phyloP scores from a whole-genome alignment of 805 yeast genomes.

The Myxozyma nipponensis region DNA sequence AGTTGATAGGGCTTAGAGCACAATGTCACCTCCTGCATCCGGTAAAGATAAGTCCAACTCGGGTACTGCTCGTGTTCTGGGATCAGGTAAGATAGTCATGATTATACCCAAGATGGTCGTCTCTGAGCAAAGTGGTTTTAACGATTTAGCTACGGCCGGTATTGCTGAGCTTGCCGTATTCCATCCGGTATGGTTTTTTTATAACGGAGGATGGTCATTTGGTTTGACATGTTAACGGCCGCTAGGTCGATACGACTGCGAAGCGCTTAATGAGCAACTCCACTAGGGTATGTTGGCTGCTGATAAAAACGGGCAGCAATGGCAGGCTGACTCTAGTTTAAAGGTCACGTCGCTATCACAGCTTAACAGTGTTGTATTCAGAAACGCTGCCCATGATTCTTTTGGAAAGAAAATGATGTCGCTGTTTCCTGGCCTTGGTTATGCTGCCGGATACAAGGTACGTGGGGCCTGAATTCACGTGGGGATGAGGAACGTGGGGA shows the following conservation, averaged over 20 bases:
- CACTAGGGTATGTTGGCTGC: too few relatives aligned
- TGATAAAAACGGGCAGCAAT: too few relatives aligned
- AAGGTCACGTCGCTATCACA: too few relatives aligned
- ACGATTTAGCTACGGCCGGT: conserved; percentile 62
- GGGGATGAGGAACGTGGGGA: too few relatives aligned
- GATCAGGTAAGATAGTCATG: conserved; percentile 51
- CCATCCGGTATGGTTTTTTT: conserved; percentile 65
- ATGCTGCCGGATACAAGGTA: conserved; percentile 89
- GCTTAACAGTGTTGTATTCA: too few relatives aligned
- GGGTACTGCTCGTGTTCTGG: conserved; percentile 83
- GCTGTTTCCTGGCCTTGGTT: conserved; percentile 95
- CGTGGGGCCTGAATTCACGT: conserved; percentile 11
- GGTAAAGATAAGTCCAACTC: conserved; percentile 76
- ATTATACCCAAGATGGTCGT: neutral
- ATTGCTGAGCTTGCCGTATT: conserved; percentile 93
- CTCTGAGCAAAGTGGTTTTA: neutral
- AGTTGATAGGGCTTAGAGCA: too few relatives aligned
- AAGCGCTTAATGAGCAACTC: conserved; percentile 94
- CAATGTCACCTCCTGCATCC: conserved; percentile 33
- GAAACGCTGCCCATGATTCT: too few relatives aligned
- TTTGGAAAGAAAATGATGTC: conserved; percentile 69
- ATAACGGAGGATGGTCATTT: neutral
- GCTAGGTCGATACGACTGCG: conserved; percentile 79
- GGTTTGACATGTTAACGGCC: neutral
- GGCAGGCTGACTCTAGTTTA: too few relatives aligned